phyloP scores from a whole-genome alignment of 140 eudicot species.

The Ambrosia hybrid region DNA sequence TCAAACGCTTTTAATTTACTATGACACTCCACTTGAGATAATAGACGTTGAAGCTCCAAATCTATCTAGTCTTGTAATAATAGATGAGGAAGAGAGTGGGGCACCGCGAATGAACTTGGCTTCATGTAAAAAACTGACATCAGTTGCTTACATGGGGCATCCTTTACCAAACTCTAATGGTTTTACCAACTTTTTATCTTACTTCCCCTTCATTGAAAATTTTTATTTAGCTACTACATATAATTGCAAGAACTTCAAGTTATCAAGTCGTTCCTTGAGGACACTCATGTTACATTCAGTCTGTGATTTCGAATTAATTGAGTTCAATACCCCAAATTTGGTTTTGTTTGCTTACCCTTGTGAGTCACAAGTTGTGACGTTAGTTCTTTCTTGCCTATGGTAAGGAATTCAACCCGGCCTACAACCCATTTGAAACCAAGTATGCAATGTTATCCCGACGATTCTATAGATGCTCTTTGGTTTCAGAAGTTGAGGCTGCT shows the following conservation, averaged over 20 bases:
- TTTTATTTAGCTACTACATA: no score
- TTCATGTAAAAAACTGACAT: constrained; percentile 1
- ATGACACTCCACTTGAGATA: background rate
- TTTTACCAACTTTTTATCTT: no score
- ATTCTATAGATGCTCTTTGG: no score
- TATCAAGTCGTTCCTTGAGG: constrained; percentile 5
- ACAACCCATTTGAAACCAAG: no score
- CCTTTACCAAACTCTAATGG: no score
- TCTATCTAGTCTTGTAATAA: background rate
- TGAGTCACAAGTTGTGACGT: no score
- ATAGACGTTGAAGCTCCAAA: constrained; percentile 20
- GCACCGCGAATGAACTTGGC: constrained; percentile 10
- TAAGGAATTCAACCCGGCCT: no score
- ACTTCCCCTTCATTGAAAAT: no score
- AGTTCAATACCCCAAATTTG: background rate
- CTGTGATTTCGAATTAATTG: constrained; percentile 4
- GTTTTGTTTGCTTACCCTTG: no score
- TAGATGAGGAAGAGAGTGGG: background rate
- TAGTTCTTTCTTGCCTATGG: no score
- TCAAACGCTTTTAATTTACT: background rate
- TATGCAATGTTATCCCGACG: no score
- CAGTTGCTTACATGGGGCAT: background rate
- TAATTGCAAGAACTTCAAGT: background rate
- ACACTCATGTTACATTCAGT: background rate
- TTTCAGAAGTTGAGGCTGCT: no score